These are phyloP conservation scores for Ilex asprella DNA, from an alignment of 257 asterid species.

Conservation along the genomic window DNA sequence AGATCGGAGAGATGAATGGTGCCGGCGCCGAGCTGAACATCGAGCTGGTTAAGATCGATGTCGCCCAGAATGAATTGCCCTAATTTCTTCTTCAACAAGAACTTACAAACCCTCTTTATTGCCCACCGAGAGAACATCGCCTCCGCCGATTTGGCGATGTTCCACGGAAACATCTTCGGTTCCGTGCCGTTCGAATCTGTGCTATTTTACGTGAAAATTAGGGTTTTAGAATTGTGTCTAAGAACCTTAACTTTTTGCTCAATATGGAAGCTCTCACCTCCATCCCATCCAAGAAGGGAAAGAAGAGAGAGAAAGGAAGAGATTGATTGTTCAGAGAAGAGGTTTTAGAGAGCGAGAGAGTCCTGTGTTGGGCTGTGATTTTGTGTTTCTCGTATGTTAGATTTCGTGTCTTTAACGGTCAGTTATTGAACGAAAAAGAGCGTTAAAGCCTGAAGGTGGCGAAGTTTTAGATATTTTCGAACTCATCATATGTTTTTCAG, in stretches of 20 bases:
- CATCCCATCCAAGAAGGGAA: constrained; percentile 11
- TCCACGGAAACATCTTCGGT: constrained; percentile 73
- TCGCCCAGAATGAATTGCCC: constrained; percentile 91
- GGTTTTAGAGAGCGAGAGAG: not conserved
- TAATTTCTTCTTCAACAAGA: constrained; percentile 85
- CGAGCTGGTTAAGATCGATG: constrained; percentile 93
- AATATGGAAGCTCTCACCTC: not conserved
- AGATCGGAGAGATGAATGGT: constrained; percentile 91
- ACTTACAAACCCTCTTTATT: constrained; percentile 73
- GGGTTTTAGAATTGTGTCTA: constrained; percentile 4
- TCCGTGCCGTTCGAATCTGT: not conserved
- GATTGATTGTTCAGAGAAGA: not conserved
- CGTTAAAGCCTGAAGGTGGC: no score
- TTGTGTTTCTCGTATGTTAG: not conserved
- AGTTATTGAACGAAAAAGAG: no score
- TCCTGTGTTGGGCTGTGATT: not conserved
- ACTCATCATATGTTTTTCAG: no score
- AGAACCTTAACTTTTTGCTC: constrained; percentile 14
- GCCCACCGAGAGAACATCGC: constrained; percentile 99
- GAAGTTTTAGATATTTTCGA: no score
- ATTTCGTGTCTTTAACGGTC: no score
- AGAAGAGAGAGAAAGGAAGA: constrained; percentile 23
- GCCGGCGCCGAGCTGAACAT: constrained; percentile 96
- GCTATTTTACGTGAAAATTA: not conserved
- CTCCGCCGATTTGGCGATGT: constrained; percentile 87